Evolutionary conservation across 1,284 basidiomycete species (phyloP).

Genomic region (Moesziomyces globuligerus): DNA sequence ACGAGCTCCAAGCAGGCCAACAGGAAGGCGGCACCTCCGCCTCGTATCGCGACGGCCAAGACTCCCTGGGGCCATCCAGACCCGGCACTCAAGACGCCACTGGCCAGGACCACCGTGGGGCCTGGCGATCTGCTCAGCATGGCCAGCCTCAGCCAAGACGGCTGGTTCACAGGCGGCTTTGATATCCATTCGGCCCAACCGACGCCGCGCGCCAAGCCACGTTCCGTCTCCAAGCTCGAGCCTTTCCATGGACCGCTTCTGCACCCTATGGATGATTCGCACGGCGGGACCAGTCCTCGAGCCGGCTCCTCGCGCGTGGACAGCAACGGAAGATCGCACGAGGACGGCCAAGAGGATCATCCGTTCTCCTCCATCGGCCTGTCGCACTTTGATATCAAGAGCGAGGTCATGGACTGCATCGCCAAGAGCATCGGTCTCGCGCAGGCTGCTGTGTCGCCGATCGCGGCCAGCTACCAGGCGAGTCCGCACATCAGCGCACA

Average conservation of each 20-base stretch:
- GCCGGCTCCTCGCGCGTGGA: constrained; percentile 21
- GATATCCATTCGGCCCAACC: constrained; percentile 41
- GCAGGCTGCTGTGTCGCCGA: constrained; percentile 72
- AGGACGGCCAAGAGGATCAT: constrained; percentile 22
- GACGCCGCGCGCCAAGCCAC: constrained; percentile 39
- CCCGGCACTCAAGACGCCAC: constrained; percentile 59
- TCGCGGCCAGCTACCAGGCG: constrained; percentile 67
- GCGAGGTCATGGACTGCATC: constrained; percentile 95
- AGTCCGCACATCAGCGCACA: constrained; percentile 52
- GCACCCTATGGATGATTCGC: constrained; percentile 40
- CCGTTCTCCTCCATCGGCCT: constrained; percentile 43
- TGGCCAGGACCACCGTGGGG: constrained; percentile 60
- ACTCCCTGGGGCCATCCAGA: constrained; percentile 62
- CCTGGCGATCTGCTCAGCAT: constrained; percentile 72
- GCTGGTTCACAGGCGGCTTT: constrained; percentile 28
- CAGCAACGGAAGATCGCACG: constrained; percentile 5
- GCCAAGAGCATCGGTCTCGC: constrained; percentile 94
- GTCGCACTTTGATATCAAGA: constrained; percentile 85
- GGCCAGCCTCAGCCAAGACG: constrained; percentile 61
- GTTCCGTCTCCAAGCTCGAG: constrained; percentile 36
- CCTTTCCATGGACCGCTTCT: constrained; percentile 36
- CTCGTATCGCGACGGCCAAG: constrained; percentile 17
- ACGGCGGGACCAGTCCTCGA: constrained; percentile 20
- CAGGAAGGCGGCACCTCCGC: constrained; percentile 6
- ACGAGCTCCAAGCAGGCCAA: constrained; percentile 23